Percentiles rank a stretch among this genome's conserved stretches.
phyloP scores from a whole-genome alignment of 495 filamentous ascomycete species.

The Aspergillus nidulans region DNA sequence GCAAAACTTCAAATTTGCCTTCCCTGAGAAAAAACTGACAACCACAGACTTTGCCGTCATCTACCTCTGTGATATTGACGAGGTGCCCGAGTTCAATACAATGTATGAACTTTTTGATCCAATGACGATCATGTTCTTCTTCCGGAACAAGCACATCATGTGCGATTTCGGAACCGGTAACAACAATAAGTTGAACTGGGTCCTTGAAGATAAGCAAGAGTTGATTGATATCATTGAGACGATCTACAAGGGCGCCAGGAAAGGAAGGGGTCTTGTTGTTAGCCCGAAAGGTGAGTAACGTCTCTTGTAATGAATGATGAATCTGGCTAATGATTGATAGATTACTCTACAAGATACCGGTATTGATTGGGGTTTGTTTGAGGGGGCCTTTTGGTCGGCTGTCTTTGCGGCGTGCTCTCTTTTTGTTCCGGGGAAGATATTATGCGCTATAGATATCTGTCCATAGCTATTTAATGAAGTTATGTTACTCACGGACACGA shows the following conservation, averaged over 20 bases:
- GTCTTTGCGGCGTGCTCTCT: not conserved
- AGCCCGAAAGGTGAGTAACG: slow-evolving; percentile 69
- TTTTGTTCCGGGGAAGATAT: not conserved
- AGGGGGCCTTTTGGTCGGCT: not conserved
- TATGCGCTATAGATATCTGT: not conserved
- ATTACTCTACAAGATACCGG: slow-evolving; percentile 80
- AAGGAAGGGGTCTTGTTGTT: slow-evolving; percentile 91
- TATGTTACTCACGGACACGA: slow-evolving; percentile 2
- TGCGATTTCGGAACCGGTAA: slow-evolving; percentile 96
- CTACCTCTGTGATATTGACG: slow-evolving; percentile 94
- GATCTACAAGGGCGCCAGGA: slow-evolving; percentile 95
- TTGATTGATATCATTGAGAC: slow-evolving; percentile 98
- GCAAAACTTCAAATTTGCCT: too few relatives aligned
- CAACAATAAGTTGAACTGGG: slow-evolving; percentile 98
- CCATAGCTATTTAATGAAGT: slow-evolving; percentile 9
- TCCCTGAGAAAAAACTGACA: not conserved
- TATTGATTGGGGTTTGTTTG: slow-evolving; percentile 47
- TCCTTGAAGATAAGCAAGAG: slow-evolving; percentile 97
- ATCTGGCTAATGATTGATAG: slow-evolving; percentile 32
- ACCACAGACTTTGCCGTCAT: slow-evolving; percentile 63
- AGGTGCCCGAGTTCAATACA: slow-evolving; percentile 94
- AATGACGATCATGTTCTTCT: slow-evolving; percentile 86
- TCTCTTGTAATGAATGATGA: not conserved
- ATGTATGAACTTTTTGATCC: slow-evolving; percentile 82
- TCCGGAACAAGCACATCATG: slow-evolving; percentile 98